phyloP scores from a whole-genome alignment of 257 asterid genomes.

The Fraxinus americana region DNA sequence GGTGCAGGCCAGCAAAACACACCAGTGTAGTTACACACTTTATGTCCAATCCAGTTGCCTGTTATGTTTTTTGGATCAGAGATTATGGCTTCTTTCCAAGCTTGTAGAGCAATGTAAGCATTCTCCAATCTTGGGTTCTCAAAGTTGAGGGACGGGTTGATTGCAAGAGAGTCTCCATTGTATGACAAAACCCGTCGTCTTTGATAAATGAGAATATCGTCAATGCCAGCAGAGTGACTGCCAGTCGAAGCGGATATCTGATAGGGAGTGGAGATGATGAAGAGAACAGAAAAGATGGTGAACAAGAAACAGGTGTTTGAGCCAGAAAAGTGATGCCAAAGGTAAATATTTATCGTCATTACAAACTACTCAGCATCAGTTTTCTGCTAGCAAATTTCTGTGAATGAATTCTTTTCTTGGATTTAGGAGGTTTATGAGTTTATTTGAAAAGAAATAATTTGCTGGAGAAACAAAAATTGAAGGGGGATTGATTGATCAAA shows the following conservation, averaged over 20 bases:
- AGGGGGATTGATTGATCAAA: slow-evolving; percentile 20
- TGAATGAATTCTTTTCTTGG: background rate
- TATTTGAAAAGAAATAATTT: background rate
- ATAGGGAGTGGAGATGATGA: slow-evolving; percentile 22
- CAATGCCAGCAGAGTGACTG: background rate
- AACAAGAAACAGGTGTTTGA: slow-evolving; percentile 25
- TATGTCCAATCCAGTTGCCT: slow-evolving; percentile 53
- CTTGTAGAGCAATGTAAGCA: slow-evolving; percentile 68
- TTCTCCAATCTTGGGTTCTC: slow-evolving; percentile 50
- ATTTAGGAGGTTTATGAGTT: background rate
- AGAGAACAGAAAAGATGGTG: slow-evolving; percentile 30
- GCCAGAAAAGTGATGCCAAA: slow-evolving; percentile 10
- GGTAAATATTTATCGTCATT: slow-evolving; percentile 9
- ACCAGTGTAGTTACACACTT: slow-evolving; percentile 66
- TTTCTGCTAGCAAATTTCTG: background rate
- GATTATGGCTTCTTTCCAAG: slow-evolving; percentile 60
- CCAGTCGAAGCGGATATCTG: background rate
- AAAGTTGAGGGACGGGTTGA: slow-evolving; percentile 40
- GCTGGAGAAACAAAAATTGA: background rate
- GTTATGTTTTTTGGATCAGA: slow-evolving; percentile 63
- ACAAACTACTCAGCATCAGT: background rate
- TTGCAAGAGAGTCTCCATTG: slow-evolving; percentile 53
- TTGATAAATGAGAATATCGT: background rate
- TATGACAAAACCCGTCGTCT: slow-evolving; percentile 40
- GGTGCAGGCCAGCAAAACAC: slow-evolving; percentile 62